Evolutionary conservation across 1,284 basidiomycete genomes (phyloP).

Genomic region (Calocybe gambosa): DNA sequence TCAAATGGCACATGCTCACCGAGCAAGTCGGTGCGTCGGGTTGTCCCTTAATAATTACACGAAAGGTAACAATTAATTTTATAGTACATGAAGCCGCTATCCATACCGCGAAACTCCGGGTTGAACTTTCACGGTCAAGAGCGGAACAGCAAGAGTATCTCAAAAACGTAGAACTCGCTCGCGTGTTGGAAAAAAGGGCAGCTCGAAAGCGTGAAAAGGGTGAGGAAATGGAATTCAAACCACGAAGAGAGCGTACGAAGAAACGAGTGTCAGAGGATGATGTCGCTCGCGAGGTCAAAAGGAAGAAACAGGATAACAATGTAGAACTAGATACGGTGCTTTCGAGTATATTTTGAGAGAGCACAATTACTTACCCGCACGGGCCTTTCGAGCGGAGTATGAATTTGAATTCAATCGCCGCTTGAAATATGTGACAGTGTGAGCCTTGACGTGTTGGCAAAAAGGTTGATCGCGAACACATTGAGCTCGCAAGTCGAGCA

Average conservation of each 20-base stretch:
- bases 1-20: constrained; percentile 99
- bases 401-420: constrained; percentile 39
- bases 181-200: constrained; percentile 83
- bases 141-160: constrained; percentile 92
- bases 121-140: constrained; percentile 85
- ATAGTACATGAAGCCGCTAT: constrained; percentile 90
- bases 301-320: constrained; percentile 1
- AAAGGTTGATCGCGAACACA: constrained; percentile 59
- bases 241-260: constrained; percentile 24
- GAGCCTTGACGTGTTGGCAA: constrained; percentile 22
- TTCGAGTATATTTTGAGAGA: constrained; percentile 8
- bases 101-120: constrained; percentile 82
- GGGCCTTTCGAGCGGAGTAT: constrained; percentile 18
- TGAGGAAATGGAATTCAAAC: constrained; percentile 36
- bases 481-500: constrained; percentile 45
- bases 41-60: not conserved
- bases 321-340: constrained; percentile 11
- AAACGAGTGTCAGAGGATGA: constrained; percentile 13
- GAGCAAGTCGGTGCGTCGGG: constrained; percentile 90
- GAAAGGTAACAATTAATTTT: not conserved
- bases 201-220: constrained; percentile 61
- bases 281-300: constrained; percentile 2
- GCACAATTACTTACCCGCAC: constrained; percentile 16
- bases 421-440: constrained; percentile 28
- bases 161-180: constrained; percentile 90